These are phyloP conservation scores for Candida mesenterica DNA, from an alignment of 1,139 yeast species.

Conservation along the genomic window DNA sequence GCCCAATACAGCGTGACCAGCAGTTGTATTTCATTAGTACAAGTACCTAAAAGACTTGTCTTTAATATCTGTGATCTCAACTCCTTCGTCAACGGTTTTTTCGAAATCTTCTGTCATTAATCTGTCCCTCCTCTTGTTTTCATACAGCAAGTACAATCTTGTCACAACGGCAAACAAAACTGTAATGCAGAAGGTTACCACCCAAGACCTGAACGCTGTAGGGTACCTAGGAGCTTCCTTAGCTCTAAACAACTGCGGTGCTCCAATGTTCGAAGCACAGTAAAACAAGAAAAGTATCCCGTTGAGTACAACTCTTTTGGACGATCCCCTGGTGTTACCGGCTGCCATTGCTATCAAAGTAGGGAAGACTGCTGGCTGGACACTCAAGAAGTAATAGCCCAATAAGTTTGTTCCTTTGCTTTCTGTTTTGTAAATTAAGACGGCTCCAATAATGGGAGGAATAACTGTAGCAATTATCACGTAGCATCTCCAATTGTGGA, in stretches of 20 bases:
- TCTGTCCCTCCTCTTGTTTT: constrained; percentile 7
- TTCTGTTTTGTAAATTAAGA: constrained; percentile 14
- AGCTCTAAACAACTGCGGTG: constrained; percentile 12
- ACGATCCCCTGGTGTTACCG: constrained; percentile 11
- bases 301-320: constrained; percentile 12
- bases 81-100: constrained; percentile 1
- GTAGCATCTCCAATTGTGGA: constrained; percentile 7
- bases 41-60: constrained; percentile 4
- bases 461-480: constrained; percentile 9
- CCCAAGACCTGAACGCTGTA: constrained; percentile 12
- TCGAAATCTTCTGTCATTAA: not conserved
- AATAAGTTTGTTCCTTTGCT: constrained; percentile 9
- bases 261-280: constrained; percentile 14
- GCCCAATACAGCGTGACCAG: too few species aligned
- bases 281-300: constrained; percentile 13
- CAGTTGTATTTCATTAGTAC: too few species aligned
- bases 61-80: constrained; percentile 8
- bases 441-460: constrained; percentile 17
- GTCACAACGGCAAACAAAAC: constrained; percentile 7
- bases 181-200: constrained; percentile 10
- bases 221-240: constrained; percentile 11
- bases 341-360: constrained; percentile 10
- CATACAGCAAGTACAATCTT: constrained; percentile 7
- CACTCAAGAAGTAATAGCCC: constrained; percentile 11
- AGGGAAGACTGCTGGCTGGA: constrained; percentile 11